Base-by-base conservation (phyloP, 208 protist genomes). In the Leptomonas pyrrhocoris region DNA sequence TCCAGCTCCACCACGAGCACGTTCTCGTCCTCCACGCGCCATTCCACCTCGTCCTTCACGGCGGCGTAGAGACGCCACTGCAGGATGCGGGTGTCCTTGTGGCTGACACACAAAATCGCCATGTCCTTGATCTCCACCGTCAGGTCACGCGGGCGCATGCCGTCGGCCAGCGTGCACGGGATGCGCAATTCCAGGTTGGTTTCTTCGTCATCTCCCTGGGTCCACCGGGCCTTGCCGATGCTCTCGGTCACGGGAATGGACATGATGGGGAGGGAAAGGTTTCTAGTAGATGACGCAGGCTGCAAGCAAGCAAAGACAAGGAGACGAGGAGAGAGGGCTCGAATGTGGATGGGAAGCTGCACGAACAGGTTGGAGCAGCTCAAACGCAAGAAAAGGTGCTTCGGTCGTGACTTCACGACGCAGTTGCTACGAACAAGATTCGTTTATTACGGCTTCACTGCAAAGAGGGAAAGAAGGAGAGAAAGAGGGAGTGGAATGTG, bases 31-130 rank as follows among this genome's bases (percentile, higher is more conserved):
- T 93, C 84, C 30, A 94, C 83, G 55, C 88, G 81, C 89, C 89
- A 94, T 76, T 94, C 89, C 43, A 94, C 85, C 70, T 94, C 88
- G 19, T 80, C 68, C 42, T 78, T 79, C 42, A 96, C 86, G 49
- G 76, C 18, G 42, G 79, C 81, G 75, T 86, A 90, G 31, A 96
- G 88, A 63, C 92, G 92, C 89, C 89, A 94, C 77, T 94, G 92
- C 27, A 94, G 51, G 25, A 96, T 84, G 36, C 62, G 60, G 13
- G 75, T 88, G 21, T 84, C 73, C 16, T 82, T 62, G 59, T 93
- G 85, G 36, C 78, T 83, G 43, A 96, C 80, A 68, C 86, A 90
- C 34, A 96, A 80, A 25, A 96, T 79, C 9, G 74, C 53, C 59
- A 63, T 56, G 50, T 94, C 92, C 65, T 96, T 96, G 46, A 96